phyloP scores from a whole-genome alignment of 1,284 basidiomycete species.

The Ustilago xerochloae region DNA sequence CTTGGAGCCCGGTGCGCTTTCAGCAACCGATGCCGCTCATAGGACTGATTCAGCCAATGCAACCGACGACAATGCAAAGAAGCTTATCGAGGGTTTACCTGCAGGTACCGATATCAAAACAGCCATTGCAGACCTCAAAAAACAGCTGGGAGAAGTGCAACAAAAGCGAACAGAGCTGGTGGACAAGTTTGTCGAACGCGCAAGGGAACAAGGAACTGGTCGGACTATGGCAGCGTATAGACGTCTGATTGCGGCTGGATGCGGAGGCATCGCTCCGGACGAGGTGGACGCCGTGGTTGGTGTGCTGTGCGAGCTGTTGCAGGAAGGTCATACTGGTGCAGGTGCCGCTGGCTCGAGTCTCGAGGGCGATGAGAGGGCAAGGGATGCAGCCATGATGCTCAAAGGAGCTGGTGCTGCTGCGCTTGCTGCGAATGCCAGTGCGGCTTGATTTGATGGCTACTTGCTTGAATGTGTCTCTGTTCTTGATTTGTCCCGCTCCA shows the following conservation, averaged over 20 bases:
- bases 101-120: conserved; percentile 30
- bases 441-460: conserved; percentile 12
- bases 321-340: conserved; percentile 42
- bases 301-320: conserved; percentile 63
- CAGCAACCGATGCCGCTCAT: conserved; percentile 25
- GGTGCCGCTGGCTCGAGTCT: conserved; percentile 14
- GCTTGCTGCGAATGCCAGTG: conserved; percentile 30
- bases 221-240: conserved; percentile 64
- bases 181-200: conserved; percentile 44
- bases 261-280: conserved; percentile 62
- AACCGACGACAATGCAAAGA: neutral
- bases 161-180: conserved; percentile 39
- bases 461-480: neutral
- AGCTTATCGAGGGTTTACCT: conserved; percentile 24
- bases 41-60: conserved; percentile 8
- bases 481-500: neutral
- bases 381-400: conserved; percentile 48
- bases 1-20: conserved; percentile 35
- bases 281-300: conserved; percentile 66
- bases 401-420: conserved; percentile 51
- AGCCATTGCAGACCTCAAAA: conserved; percentile 44
- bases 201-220: conserved; percentile 61
- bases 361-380: conserved; percentile 29
- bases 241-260: conserved; percentile 65
- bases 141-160: conserved; percentile 47